These are phyloP conservation scores for Metarhizium brunneum DNA, from an alignment of 2,329 filamentous ascomycete genomes.

Conservation along the genomic window DNA sequence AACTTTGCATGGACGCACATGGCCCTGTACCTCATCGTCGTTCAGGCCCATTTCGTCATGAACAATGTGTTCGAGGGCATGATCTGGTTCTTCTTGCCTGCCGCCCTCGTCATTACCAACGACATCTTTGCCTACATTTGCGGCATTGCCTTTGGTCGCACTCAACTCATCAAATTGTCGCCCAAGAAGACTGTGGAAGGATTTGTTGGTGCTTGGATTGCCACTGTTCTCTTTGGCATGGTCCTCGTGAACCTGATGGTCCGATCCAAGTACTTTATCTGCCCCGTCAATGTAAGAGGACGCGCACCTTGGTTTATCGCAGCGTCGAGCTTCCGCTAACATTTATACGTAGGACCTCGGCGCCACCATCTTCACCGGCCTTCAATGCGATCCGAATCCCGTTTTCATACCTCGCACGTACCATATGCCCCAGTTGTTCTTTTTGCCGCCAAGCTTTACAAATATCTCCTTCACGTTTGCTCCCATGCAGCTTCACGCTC, in stretches of 20 bases:
- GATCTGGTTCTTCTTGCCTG: slow-evolving; percentile 99
- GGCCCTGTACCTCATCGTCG: slow-evolving; percentile 95
- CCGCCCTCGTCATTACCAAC: slow-evolving; percentile 91
- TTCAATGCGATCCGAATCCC: slow-evolving; percentile 84
- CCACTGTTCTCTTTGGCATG: slow-evolving; percentile 81
- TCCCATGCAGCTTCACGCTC: slow-evolving; percentile 89
- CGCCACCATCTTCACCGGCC: slow-evolving; percentile 82
- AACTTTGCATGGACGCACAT: slow-evolving; percentile 99
- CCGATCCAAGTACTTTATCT: slow-evolving; percentile 95
- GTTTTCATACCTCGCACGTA: slow-evolving; percentile 77
- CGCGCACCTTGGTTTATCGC: neutral
- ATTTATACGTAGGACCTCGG: slow-evolving; percentile 57
- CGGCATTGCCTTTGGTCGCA: slow-evolving; percentile 92
- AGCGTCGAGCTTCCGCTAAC: neutral
- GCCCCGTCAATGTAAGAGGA: slow-evolving; percentile 70
- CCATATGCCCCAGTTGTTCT: slow-evolving; percentile 62
- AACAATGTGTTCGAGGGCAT: slow-evolving; percentile 99
- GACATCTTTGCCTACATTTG: slow-evolving; percentile 98
- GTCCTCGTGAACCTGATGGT: slow-evolving; percentile 75
- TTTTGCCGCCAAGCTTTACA: slow-evolving; percentile 46
- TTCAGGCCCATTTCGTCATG: slow-evolving; percentile 98
- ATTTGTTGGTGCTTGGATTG: slow-evolving; percentile 92
- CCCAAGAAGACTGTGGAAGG: slow-evolving; percentile 99
- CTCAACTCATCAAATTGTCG: slow-evolving; percentile 93
- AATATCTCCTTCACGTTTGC: slow-evolving; percentile 62